Conservation (phyloP, 2,329 filamentous ascomycete species). For the Ophiocordyceps polyrhachis-furcata region DNA sequence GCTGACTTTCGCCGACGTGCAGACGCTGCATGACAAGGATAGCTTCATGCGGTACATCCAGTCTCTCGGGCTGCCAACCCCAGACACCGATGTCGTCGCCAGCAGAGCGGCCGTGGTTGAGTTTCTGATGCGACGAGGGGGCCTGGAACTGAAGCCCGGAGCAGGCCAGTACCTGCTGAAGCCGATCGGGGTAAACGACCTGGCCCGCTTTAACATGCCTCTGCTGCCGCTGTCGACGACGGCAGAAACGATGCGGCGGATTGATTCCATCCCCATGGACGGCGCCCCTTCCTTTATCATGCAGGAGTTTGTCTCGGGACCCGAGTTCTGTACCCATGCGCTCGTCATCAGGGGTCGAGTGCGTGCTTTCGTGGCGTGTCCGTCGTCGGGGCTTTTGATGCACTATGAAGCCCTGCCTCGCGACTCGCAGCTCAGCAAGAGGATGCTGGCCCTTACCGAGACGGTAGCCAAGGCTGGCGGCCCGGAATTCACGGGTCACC, state of each 20-base stretch:
- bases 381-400: slow-evolving; percentile 42
- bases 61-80: slow-evolving; percentile 32
- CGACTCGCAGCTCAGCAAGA: slow-evolving; percentile 31
- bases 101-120: slow-evolving; percentile 31
- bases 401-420: slow-evolving; percentile 42
- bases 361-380: slow-evolving; percentile 47
- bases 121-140: slow-evolving; percentile 22
- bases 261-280: slow-evolving; percentile 24
- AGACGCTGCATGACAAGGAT: slow-evolving; percentile 43
- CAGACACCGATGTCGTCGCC: slow-evolving; percentile 32
- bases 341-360: slow-evolving; percentile 47
- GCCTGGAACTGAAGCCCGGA: slow-evolving; percentile 7
- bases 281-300: slow-evolving; percentile 36
- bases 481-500: slow-evolving; percentile 42
- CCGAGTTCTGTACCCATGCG: slow-evolving; percentile 54
- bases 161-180: slow-evolving; percentile 44
- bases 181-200: slow-evolving; percentile 41
- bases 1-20: slow-evolving; percentile 36
- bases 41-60: slow-evolving; percentile 41
- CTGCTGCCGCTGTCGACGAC: slow-evolving; percentile 37
- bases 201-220: slow-evolving; percentile 41
- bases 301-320: slow-evolving; percentile 43
- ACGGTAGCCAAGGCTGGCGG: slow-evolving; percentile 32
- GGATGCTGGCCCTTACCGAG: slow-evolving; percentile 48
- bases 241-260: slow-evolving; percentile 34